Conservation (phyloP, 2,329 filamentous ascomycete species). For the Huntiella savannae region DNA sequence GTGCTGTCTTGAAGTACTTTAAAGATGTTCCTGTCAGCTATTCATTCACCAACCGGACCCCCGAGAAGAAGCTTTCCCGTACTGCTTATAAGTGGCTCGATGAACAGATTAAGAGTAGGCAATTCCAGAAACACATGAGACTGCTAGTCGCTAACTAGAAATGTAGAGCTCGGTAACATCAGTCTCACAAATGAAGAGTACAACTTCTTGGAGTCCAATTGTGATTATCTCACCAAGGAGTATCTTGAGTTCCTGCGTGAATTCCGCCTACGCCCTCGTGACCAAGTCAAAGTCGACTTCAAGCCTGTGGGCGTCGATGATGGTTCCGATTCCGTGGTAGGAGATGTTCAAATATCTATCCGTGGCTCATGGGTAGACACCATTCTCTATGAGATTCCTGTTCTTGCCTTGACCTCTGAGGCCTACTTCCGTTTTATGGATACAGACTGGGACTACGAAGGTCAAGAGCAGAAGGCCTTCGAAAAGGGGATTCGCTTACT, state of each 20-base stretch:
- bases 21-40: conserved; percentile 69
- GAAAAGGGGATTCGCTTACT: conserved; percentile 62
- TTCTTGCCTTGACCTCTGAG: conserved; percentile 80
- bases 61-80: conserved; percentile 75
- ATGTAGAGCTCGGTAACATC: conserved; percentile 60
- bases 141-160: not conserved
- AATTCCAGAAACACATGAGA: not conserved
- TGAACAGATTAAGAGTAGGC: conserved; percentile 58
- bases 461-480: conserved; percentile 70
- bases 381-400: conserved; percentile 91
- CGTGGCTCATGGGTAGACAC: conserved; percentile 82
- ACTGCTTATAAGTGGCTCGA: conserved; percentile 71
- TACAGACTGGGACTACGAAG: conserved; percentile 73
- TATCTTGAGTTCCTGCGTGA: conserved; percentile 69
- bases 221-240: conserved; percentile 56
- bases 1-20: conserved; percentile 83
- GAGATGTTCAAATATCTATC: conserved; percentile 59
- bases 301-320: conserved; percentile 34
- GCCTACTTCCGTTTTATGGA: conserved; percentile 97
- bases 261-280: conserved; percentile 62
- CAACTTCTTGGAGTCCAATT: conserved; percentile 56
- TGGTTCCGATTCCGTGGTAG: conserved; percentile 44
- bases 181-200: conserved; percentile 63
- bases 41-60: conserved; percentile 86
- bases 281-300: conserved; percentile 62